Evolutionary conservation across 2,329 filamentous ascomycete genomes (phyloP).

Genomic region (Colletotrichum paranaense): DNA sequence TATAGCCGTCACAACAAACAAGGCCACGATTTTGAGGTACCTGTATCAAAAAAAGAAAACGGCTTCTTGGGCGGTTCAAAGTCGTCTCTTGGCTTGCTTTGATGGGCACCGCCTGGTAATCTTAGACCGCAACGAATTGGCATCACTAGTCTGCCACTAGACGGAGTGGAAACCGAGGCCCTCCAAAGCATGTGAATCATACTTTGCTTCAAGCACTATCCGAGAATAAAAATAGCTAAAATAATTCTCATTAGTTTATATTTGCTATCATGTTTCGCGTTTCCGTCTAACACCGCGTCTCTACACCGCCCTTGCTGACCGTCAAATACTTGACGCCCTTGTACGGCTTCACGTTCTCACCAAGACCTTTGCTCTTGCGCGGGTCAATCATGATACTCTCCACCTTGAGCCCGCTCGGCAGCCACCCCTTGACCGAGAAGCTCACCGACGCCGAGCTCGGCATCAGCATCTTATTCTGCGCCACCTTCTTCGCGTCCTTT

Average conservation of each 20-base stretch:
- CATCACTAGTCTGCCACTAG: constrained; percentile 19
- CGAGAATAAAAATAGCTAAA: not conserved
- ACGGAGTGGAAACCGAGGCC: constrained; percentile 7
- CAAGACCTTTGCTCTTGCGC: constrained; percentile 86
- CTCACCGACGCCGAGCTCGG: constrained; percentile 81
- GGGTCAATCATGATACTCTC: constrained; percentile 76
- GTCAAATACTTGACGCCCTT: constrained; percentile 99
- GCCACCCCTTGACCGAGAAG: constrained; percentile 76
- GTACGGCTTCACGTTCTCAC: constrained; percentile 91
- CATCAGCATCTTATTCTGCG: constrained; percentile 82
- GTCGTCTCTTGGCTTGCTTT: not conserved
- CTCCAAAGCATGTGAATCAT: constrained; percentile 17
- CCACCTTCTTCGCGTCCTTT: constrained; percentile 66
- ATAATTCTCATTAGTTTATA: constrained; percentile 29
- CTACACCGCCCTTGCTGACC: constrained; percentile 72
- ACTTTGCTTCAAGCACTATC: not conserved
- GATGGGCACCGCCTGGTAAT: not conserved
- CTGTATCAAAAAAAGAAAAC: not conserved
- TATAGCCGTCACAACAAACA: not conserved
- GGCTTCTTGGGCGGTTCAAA: not conserved
- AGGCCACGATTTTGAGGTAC: not conserved
- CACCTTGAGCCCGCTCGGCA: constrained; percentile 75
- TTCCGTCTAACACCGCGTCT: constrained; percentile 65
- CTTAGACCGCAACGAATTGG: not conserved
- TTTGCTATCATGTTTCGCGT: not conserved